A percentile compares a stretch with the other conserved stretches of the same genome.
phyloP scores from a whole-genome alignment of 2,329 filamentous ascomycete species.

The Verticillium tricorpus region DNA sequence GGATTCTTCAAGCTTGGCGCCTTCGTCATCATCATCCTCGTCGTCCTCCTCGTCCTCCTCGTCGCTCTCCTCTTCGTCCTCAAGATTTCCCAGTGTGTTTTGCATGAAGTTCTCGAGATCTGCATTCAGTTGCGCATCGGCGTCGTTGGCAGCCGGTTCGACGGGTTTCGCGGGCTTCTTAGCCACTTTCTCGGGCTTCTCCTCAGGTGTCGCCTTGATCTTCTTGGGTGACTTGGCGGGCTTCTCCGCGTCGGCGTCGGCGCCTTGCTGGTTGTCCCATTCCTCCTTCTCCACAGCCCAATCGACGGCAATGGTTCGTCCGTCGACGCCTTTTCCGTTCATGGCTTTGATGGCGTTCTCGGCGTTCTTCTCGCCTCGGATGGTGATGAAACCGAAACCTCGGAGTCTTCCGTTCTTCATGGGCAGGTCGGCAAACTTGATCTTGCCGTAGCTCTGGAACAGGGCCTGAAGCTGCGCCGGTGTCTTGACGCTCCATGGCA shows the following conservation, averaged over 20 bases:
- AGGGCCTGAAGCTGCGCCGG: conserved; percentile 73
- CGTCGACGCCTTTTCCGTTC: conserved; percentile 88
- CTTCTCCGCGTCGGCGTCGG: conserved; percentile 18
- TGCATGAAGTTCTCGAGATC: conserved; percentile 53
- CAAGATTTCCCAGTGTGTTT: conserved; percentile 52
- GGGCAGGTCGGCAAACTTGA: conserved; percentile 82
- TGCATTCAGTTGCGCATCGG: conserved; percentile 41
- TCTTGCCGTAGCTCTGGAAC: conserved; percentile 85
- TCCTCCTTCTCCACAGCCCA: conserved; percentile 92
- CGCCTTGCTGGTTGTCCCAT: conserved; percentile 63
- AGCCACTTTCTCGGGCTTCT: conserved; percentile 31
- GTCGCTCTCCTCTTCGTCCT: conserved; percentile 50
- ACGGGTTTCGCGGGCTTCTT: conserved; percentile 14
- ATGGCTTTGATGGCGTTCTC: conserved; percentile 79
- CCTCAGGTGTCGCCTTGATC: conserved; percentile 17
- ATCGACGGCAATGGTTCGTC: conserved; percentile 84
- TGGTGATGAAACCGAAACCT: conserved; percentile 89
- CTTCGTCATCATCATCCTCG: conserved; percentile 39
- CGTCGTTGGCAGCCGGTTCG: conserved; percentile 32
- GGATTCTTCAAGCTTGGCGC: background rate
- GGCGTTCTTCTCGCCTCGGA: conserved; percentile 85
- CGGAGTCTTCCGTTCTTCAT: conserved; percentile 70
- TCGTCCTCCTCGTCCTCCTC: conserved; percentile 38
- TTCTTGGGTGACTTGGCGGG: conserved; percentile 19
- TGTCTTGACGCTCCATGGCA: conserved; percentile 93